Conservation (phyloP, 495 filamentous ascomycete genomes). For the Glarea lozoyensis region DNA sequence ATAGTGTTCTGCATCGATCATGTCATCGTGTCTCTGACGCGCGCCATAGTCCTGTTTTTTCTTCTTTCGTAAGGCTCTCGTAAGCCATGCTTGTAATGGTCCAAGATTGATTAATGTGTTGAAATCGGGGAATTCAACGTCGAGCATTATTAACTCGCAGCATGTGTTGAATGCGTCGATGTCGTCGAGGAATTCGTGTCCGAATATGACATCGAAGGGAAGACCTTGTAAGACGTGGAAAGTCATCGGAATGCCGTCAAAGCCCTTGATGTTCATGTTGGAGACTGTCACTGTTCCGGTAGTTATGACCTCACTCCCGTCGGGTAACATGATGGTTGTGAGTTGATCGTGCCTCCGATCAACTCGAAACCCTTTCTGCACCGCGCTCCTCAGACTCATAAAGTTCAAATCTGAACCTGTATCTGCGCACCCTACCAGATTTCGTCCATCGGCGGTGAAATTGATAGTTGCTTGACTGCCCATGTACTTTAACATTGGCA, state of each 20-base stretch:
- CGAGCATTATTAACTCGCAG: neutral
- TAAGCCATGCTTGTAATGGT: neutral
- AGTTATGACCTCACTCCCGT: slow-evolving; percentile 1
- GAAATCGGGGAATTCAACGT: neutral
- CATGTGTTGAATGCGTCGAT: slow-evolving; percentile 7
- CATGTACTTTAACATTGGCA: slow-evolving; percentile 3
- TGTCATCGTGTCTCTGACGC: neutral
- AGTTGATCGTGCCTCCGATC: neutral
- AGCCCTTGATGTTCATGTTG: neutral
- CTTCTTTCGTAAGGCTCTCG: neutral
- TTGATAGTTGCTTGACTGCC: neutral
- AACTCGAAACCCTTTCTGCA: slow-evolving; percentile 1
- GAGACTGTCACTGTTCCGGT: neutral
- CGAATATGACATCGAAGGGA: slow-evolving; percentile 9
- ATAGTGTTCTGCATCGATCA: neutral
- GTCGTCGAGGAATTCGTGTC: slow-evolving; percentile 12
- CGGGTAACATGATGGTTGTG: neutral
- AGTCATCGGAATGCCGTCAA: slow-evolving; percentile 4
- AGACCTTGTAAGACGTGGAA: slow-evolving; percentile 7
- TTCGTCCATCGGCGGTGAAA: neutral
- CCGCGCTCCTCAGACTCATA: slow-evolving; percentile 3
- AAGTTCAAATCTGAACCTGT: slow-evolving; percentile 7
- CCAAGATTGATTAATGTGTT: slow-evolving; percentile 7
- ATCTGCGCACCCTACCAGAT: slow-evolving; percentile 1
- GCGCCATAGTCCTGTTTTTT: neutral